These are phyloP conservation scores for Paraurostyla sp. DNA, from an alignment of 73 alveolate genomes.

Conservation along the genomic window DNA sequence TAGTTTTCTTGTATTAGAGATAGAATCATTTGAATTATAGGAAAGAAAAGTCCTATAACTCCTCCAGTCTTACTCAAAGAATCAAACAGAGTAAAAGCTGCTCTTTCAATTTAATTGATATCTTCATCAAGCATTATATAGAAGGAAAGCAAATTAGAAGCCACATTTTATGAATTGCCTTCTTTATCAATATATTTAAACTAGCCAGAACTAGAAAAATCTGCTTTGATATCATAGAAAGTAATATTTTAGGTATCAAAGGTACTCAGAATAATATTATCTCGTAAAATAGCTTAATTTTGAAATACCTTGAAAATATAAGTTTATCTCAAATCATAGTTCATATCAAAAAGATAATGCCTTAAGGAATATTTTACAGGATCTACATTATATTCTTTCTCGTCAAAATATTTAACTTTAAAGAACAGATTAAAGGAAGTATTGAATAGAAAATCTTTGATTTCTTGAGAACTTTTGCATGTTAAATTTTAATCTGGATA, in stretches of 20 bases:
- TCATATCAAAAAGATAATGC: background rate
- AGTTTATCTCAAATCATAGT: background rate
- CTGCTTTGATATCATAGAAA: background rate
- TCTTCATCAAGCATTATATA: background rate
- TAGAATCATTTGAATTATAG: background rate
- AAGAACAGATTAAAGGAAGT: background rate
- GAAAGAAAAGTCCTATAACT: background rate
- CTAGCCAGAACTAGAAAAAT: background rate
- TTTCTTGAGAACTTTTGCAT: background rate
- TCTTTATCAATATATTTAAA: background rate
- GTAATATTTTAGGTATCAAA: background rate
- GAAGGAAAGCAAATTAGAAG: background rate
- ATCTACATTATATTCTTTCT: background rate
- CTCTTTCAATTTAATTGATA: background rate
- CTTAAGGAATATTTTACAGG: constrained; percentile 1
- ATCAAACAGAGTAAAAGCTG: background rate
- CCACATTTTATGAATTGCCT: background rate
- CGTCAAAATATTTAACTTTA: constrained; percentile 6
- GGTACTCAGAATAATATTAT: background rate
- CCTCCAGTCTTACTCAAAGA: constrained; percentile 25
- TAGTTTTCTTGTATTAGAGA: background rate
- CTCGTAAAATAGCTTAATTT: background rate
- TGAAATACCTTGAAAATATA: background rate
- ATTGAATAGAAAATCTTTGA: background rate
- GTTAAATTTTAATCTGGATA: background rate